Percentiles rank a stretch among this genome's conserved stretches.
These are phyloP conservation scores for Aspergillus conjunctus DNA, from an alignment of 495 filamentous ascomycete species.

Conservation along the genomic window DNA sequence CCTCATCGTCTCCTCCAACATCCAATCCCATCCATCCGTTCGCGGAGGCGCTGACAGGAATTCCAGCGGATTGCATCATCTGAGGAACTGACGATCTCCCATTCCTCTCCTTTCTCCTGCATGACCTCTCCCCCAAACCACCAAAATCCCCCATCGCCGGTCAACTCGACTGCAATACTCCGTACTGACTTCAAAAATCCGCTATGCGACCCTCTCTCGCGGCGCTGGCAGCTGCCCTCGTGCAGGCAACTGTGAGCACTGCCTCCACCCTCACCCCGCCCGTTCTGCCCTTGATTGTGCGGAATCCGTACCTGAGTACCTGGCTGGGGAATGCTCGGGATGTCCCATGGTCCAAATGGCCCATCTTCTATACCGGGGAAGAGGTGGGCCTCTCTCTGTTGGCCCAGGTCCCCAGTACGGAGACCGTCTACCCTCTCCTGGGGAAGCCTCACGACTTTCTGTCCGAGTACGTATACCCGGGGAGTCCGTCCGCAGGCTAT, in stretches of 20 bases:
- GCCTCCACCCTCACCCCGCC: constrained; percentile 67
- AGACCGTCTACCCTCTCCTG: constrained; percentile 80
- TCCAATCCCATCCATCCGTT: not conserved
- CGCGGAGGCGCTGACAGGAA: not conserved
- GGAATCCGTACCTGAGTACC: constrained; percentile 89
- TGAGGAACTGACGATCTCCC: not conserved
- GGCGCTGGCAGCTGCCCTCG: constrained; percentile 37
- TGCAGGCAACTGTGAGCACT: constrained; percentile 39
- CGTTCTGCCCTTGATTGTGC: constrained; percentile 83
- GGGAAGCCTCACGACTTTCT: constrained; percentile 86
- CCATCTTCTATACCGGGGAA: constrained; percentile 90
- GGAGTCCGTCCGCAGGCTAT: not conserved
- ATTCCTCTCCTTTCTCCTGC: not conserved
- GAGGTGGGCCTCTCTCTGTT: constrained; percentile 82
- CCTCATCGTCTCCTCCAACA: not conserved
- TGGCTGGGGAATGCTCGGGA: constrained; percentile 81
- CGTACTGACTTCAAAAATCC: not conserved
- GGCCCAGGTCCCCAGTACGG: constrained; percentile 69
- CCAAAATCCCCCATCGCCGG: not conserved
- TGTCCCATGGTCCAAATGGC: constrained; percentile 88
- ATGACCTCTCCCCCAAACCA: not conserved
- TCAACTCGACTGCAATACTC: constrained; percentile 6
- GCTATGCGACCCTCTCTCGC: constrained; percentile 42
- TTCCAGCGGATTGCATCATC: constrained; percentile 11
- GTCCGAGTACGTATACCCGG: constrained; percentile 40